Base-by-base conservation (phyloP, 768 basidiomycete species). In the Chlorophyllum brunneum region DNA sequence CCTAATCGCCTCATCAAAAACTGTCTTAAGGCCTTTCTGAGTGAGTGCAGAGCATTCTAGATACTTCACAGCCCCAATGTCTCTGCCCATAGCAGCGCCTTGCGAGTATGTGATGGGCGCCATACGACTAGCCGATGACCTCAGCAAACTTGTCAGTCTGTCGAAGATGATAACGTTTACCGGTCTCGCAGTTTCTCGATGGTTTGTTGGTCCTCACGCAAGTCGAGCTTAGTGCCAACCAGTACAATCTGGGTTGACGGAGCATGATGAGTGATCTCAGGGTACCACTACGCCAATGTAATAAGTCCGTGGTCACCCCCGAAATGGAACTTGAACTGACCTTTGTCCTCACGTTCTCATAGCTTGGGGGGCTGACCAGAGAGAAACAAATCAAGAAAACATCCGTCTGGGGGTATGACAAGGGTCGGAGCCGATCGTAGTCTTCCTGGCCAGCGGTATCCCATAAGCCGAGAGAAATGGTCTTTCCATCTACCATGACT, bases 401-500 rank as follows among this genome's bases (percentile, higher is more conserved):
- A 69, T 99, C 95, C 37, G 97, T 98, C 73, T 98, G 97, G 22
- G 97, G 97, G 74, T 99, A 99, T 57, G 92, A 95, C 61, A 99
- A 81, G 46, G 97, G 97, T 61, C 97, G 86, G 61, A 99, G 88
- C 38, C 97, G 88, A 73, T 95, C 93, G 67, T 95, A 99, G 76
- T 99, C 95, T 71, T 99, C 97, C 73, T 99, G 97, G 59, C 97
- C 97, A 30, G 97, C 97, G n/a, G 97, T 99, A 80, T 99, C 97
- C 97, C 97, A 99, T 51, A 99, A 77, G 44, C 95, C 95, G 51
- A 98, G 84, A 55, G 93, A 97, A 65, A 98, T 95, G 47, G 97
- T 97, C 78, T 95, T 95, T 61, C 93, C 92, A 63, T 99, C 97
- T 41, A 99, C 97, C 86, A 98, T 93, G 50, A 99, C 95, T 71